A percentile compares a stretch with the other conserved stretches of the same genome.
Conservation (phyloP, 164 flowering plant genomes). For the grape (Vitis vinifera) region ASM3070453v1 NC_081810.1:19652501-19653000, state of each 20-base stretch:
- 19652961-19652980: constrained; percentile 28
- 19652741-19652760: constrained; percentile 67
- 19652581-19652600: constrained; percentile 83
- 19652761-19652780: constrained; percentile 58
- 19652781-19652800: constrained; percentile 81
- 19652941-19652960: constrained; percentile 2
- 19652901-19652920: background rate
- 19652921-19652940: background rate
- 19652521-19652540: constrained; percentile 93
- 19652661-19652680: constrained; percentile 87
- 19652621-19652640: constrained; percentile 76
- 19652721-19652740: constrained; percentile 89
- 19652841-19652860: constrained; percentile 83
- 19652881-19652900: constrained; percentile 47
- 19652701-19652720: constrained; percentile 91
- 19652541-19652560: constrained; percentile 72
- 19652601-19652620: constrained; percentile 89
- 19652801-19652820: constrained; percentile 89
- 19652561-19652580: constrained; percentile 66
- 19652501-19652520: constrained; percentile 65
- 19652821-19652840: constrained; percentile 83
- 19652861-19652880: constrained; percentile 76
- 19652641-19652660: constrained; percentile 82
- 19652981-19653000: constrained; percentile 13
- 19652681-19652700: constrained; percentile 91